These are phyloP conservation scores for Choiromyces venosus DNA, from an alignment of 495 filamentous ascomycete genomes.

Conservation along the genomic window DNA sequence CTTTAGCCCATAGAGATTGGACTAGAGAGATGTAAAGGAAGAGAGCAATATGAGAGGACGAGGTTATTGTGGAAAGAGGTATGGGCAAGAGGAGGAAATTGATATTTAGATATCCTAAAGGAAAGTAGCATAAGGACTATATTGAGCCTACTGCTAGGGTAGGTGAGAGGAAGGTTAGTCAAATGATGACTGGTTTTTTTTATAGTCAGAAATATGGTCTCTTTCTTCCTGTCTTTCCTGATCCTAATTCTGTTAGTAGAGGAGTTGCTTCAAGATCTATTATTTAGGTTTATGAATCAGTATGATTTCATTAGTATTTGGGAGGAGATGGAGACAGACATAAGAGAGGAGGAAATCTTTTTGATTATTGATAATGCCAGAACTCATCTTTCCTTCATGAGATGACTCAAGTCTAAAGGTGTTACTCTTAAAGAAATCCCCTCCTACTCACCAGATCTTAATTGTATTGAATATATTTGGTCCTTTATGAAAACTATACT, in stretches of 20 bases:
- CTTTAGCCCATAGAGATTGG: neutral
- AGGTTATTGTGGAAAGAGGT: constrained; percentile 12
- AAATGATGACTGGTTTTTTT: too few species aligned
- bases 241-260: neutral
- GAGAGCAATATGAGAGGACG: constrained; percentile 1
- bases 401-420: constrained; percentile 1
- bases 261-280: neutral
- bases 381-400: constrained; percentile 3
- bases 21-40: constrained; percentile 5
- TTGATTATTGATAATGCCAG: constrained; percentile 15
- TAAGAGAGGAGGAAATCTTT: constrained; percentile 3
- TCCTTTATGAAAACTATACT: constrained; percentile 2
- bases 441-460: constrained; percentile 7
- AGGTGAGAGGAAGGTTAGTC: too few species aligned
- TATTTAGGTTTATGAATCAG: too few species aligned
- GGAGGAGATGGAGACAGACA: constrained; percentile 2
- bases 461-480: constrained; percentile 4
- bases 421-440: neutral
- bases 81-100: neutral
- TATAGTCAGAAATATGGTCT: constrained; percentile 4
- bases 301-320: constrained; percentile 10
- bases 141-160: too few species aligned
- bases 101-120: constrained; percentile 11
- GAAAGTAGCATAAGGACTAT: too few species aligned
- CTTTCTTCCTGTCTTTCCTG: constrained; percentile 11